These are phyloP conservation scores for Ensete ventricosum DNA, from an alignment of 176 grass and related monocot genomes.

Conservation along the genomic window DNA sequence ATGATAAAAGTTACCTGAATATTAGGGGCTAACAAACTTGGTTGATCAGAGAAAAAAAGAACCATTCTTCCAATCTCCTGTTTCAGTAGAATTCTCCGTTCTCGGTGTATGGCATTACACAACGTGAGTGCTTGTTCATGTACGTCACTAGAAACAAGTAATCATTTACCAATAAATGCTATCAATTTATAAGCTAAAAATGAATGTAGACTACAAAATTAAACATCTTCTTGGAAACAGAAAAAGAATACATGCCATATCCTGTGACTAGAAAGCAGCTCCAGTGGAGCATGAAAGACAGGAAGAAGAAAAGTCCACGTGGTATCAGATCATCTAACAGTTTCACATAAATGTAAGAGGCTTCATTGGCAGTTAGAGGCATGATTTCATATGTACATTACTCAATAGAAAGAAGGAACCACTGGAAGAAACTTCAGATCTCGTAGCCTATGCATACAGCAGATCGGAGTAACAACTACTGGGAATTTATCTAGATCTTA, in stretches of 20 bases:
- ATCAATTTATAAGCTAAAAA: background rate
- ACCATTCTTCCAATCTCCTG: slow-evolving; percentile 98
- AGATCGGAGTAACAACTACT: background rate
- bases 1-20: slow-evolving; percentile 57
- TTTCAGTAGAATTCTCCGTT: slow-evolving; percentile 95
- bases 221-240: background rate
- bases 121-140: slow-evolving; percentile 77
- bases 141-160: slow-evolving; percentile 59
- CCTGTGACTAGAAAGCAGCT: background rate
- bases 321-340: background rate
- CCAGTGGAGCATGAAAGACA: background rate
- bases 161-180: background rate
- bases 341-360: background rate
- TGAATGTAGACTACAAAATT: background rate
- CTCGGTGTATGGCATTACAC: slow-evolving; percentile 74
- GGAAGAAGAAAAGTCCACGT: background rate
- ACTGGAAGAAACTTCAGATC: background rate
- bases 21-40: slow-evolving; percentile 94
- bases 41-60: slow-evolving; percentile 96
- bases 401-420: background rate
- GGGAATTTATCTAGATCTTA: background rate
- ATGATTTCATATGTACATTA: background rate
- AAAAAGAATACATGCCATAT: too few relatives aligned
- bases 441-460: background rate
- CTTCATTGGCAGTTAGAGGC: background rate